phyloP scores from a whole-genome alignment of 2,329 filamentous ascomycete species.

The Penicillium sp. region DNA sequence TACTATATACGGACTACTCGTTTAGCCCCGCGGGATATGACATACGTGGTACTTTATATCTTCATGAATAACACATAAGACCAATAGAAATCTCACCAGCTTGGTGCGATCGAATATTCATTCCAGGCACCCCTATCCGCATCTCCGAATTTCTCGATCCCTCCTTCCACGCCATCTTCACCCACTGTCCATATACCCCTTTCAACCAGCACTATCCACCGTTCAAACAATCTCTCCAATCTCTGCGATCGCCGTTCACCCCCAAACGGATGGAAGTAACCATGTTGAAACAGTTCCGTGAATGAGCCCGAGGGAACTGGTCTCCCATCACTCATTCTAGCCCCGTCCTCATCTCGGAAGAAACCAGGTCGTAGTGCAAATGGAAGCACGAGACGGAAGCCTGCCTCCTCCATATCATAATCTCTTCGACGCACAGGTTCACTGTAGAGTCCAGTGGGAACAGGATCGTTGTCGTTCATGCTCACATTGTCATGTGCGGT shows the following conservation, averaged over 20 bases:
- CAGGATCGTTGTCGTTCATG: not conserved
- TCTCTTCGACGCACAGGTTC: not conserved
- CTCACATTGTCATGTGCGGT: not conserved
- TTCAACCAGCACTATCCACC: constrained; percentile 16
- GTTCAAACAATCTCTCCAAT: constrained; percentile 18
- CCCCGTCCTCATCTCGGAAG: not conserved
- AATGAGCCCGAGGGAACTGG: not conserved
- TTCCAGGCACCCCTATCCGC: too few species aligned
- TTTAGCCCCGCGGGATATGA: too few species aligned
- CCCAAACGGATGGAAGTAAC: constrained; percentile 4
- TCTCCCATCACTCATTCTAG: not conserved
- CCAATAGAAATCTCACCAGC: too few species aligned
- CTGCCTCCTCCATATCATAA: not conserved
- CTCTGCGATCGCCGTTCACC: constrained; percentile 12
- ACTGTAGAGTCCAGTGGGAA: constrained; percentile 1
- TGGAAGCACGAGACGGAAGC: not conserved
- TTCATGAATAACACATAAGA: too few species aligned
- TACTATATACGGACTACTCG: too few species aligned
- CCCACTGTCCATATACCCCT: not conserved
- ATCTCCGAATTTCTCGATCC: too few species aligned
- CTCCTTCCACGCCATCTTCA: too few species aligned
- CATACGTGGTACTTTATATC: too few species aligned
- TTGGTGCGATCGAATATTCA: too few species aligned
- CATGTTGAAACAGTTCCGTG: not conserved
- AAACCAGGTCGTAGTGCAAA: not conserved